These are phyloP conservation scores for Immersiella caudata DNA, from an alignment of 495 filamentous ascomycete species.

Conservation along the genomic window DNA sequence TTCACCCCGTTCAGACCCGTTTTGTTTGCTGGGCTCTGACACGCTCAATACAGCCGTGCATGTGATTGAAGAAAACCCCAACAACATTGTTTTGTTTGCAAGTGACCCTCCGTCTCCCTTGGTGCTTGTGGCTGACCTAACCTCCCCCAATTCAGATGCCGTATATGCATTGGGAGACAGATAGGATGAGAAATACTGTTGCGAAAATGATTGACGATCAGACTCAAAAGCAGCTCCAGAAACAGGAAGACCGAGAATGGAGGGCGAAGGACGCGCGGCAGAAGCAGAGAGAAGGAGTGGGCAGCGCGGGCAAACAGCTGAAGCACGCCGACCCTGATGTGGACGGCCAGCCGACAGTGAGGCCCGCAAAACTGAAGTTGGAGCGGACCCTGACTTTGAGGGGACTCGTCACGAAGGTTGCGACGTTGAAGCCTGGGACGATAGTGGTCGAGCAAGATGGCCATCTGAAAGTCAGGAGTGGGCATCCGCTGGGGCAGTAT, in stretches of 20 bases:
- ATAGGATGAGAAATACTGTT: constrained; percentile 41
- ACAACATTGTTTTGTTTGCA: constrained; percentile 46
- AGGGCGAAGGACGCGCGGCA: neutral
- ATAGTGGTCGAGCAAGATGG: constrained; percentile 25
- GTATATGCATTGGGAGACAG: constrained; percentile 70
- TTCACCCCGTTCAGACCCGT: neutral
- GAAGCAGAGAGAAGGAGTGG: constrained; percentile 5
- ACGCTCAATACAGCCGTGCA: constrained; percentile 6
- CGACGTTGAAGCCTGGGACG: neutral
- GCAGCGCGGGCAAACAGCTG: neutral
- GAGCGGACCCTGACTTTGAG: neutral
- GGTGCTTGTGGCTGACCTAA: neutral
- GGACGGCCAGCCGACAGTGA: neutral
- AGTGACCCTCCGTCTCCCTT: constrained; percentile 17
- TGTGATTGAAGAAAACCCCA: constrained; percentile 29
- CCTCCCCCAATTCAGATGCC: constrained; percentile 54
- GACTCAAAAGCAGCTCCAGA: constrained; percentile 15
- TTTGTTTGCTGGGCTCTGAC: neutral
- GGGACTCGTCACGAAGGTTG: neutral
- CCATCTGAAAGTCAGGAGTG: constrained; percentile 37
- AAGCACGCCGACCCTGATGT: neutral
- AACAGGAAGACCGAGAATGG: constrained; percentile 4
- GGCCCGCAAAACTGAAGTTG: neutral
- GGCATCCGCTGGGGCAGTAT: constrained; percentile 30
- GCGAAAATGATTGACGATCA: constrained; percentile 26